Percentiles rank a stretch among this genome's conserved stretches.
phyloP scores from a whole-genome alignment of 768 basidiomycete species.

The Boletus sp. region DNA sequence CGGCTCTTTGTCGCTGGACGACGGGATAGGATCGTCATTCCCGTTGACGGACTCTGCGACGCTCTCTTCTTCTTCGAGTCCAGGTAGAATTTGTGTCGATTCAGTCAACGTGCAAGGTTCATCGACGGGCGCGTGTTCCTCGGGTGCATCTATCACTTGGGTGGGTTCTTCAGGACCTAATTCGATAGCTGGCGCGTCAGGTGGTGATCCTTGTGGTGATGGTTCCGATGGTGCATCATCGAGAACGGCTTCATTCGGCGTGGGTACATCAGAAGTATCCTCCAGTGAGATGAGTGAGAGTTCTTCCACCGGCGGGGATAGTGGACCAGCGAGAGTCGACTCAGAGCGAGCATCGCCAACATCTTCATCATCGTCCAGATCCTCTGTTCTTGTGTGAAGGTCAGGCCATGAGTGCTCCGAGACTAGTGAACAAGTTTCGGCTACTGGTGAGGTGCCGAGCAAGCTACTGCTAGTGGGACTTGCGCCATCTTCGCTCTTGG shows the following conservation, averaged over 20 bases:
- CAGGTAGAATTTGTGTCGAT: background rate
- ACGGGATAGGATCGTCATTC: background rate
- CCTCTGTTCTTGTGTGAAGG: constrained; percentile 13
- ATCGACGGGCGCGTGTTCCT: background rate
- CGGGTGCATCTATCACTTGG: background rate
- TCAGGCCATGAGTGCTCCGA: constrained; percentile 11
- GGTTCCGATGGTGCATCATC: constrained; percentile 3
- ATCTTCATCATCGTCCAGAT: constrained; percentile 24
- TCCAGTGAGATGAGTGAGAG: constrained; percentile 26
- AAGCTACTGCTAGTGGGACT: background rate
- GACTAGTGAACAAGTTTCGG: constrained; percentile 10
- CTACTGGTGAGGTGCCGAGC: constrained; percentile 8
- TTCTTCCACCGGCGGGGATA: constrained; percentile 30
- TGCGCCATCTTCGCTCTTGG: constrained; percentile 16
- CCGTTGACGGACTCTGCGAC: constrained; percentile 6
- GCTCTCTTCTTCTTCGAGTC: background rate
- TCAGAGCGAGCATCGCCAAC: constrained; percentile 23
- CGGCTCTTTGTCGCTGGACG: background rate
- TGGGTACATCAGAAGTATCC: constrained; percentile 5
- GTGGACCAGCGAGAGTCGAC: constrained; percentile 8
- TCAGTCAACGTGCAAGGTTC: constrained; percentile 3
- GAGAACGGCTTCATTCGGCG: background rate
- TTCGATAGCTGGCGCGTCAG: constrained; percentile 9
- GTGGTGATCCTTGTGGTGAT: background rate
- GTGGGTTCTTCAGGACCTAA: constrained; percentile 6